A percentile compares a stretch with the other conserved stretches of the same genome.
phyloP scores from a whole-genome alignment of 2,329 filamentous ascomycete genomes.

The Verticillium nubilum region DNA sequence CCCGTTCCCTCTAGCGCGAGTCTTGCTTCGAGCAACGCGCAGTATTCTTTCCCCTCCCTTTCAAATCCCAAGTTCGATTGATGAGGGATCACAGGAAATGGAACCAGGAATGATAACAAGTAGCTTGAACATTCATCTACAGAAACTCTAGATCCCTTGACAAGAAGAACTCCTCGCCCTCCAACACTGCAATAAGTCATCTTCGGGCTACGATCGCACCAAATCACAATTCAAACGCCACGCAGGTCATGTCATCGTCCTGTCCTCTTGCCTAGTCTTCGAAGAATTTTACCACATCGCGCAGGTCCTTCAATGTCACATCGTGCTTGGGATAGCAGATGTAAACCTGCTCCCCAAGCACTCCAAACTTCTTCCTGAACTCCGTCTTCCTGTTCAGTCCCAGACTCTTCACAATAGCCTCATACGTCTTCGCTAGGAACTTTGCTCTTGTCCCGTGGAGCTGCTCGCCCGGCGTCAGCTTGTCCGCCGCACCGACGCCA shows the following conservation, averaged over 20 bases:
- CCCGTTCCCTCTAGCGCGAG: no score
- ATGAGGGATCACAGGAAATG: no score
- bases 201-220: no score
- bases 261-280: conserved; percentile 40
- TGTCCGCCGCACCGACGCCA: conserved; percentile 72
- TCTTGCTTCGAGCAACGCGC: no score
- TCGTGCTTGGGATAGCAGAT: conserved; percentile 87
- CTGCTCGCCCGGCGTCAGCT: conserved; percentile 74
- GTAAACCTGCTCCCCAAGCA: conserved; percentile 76
- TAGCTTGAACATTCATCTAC: no score
- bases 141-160: no score
- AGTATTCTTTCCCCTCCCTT: no score
- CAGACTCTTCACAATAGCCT: conserved; percentile 74
- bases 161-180: no score
- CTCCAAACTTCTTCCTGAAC: conserved; percentile 87
- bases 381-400: conserved; percentile 79
- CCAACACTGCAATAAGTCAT: no score
- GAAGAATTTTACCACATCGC: conserved; percentile 87
- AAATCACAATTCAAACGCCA: neutral
- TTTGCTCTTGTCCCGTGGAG: conserved; percentile 74
- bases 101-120: no score
- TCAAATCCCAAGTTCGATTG: no score
- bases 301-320: conserved; percentile 72
- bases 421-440: conserved; percentile 78
- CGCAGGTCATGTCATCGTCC: neutral